These are phyloP conservation scores for Lipomyces orientalis DNA, from an alignment of 805 yeast species.

Conservation along the genomic window DNA sequence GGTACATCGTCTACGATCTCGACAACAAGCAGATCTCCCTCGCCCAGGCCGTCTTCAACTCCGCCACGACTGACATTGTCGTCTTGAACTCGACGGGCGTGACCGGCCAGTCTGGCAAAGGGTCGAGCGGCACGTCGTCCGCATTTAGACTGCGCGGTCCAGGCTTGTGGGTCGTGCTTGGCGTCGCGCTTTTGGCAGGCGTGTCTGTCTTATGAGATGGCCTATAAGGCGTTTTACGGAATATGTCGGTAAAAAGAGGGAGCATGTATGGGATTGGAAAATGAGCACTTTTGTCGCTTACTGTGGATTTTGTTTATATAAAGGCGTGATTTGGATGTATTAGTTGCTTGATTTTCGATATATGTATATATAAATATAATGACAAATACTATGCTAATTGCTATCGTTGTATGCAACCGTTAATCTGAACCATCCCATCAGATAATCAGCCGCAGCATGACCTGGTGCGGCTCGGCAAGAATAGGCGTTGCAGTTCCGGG, in stretches of 20 bases:
- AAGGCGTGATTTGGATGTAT: no score
- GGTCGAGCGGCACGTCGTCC: conserved; percentile 15
- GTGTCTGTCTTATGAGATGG: not conserved
- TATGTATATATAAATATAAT: no score
- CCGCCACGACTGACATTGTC: conserved; percentile 17
- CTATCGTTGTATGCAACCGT: not conserved
- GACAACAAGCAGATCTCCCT: conserved; percentile 62
- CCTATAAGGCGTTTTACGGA: not conserved
- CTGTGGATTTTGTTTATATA: no score
- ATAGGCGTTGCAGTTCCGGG: no score
- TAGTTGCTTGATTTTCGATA: no score
- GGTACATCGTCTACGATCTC: conserved; percentile 68
- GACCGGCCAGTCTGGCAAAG: conserved; percentile 11
- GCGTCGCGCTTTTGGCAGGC: not conserved
- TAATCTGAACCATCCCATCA: no score
- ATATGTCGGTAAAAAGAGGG: no score
- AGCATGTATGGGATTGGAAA: no score
- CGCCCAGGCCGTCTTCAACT: conserved; percentile 52
- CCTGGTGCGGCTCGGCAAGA: no score
- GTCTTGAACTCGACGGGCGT: conserved; percentile 32
- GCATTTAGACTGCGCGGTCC: conserved; percentile 6
- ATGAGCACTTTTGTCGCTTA: no score
- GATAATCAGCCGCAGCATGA: no score
- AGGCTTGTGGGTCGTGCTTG: not conserved
- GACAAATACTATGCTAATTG: no score